phyloP scores from a whole-genome alignment of 345 rosid species.

The Acer negundo region DNA sequence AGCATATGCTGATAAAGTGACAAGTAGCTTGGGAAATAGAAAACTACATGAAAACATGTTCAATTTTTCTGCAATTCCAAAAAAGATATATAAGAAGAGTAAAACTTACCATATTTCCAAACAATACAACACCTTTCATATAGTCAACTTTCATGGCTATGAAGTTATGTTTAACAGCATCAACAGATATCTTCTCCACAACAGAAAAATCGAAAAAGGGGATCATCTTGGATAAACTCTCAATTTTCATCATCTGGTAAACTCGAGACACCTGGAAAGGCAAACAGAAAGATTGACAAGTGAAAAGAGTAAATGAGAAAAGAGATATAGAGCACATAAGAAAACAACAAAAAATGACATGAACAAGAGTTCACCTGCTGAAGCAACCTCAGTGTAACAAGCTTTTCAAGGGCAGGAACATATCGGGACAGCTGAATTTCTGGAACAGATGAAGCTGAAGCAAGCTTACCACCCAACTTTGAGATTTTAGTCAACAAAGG shows the following conservation, averaged over 20 bases:
- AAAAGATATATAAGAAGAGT: too few relatives aligned
- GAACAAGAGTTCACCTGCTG: constrained; percentile 63
- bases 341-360: constrained; percentile 13
- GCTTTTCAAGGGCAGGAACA: constrained; percentile 82
- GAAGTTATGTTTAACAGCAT: constrained; percentile 83
- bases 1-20: not conserved
- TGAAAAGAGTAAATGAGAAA: not conserved
- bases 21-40: not conserved
- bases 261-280: constrained; percentile 81
- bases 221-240: constrained; percentile 74
- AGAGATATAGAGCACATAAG: not conserved
- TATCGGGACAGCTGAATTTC: constrained; percentile 86
- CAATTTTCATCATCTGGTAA: constrained; percentile 82
- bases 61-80: not conserved
- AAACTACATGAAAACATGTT: not conserved
- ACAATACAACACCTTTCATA: constrained; percentile 69
- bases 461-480: constrained; percentile 86
- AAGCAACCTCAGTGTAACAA: constrained; percentile 84
- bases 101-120: constrained; percentile 64
- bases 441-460: constrained; percentile 87
- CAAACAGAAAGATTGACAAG: constrained; percentile 7
- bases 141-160: constrained; percentile 89
- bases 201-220: constrained; percentile 82
- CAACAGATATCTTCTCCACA: constrained; percentile 92
- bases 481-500: constrained; percentile 76